A percentile compares a stretch with the other conserved stretches of the same genome.
Evolutionary conservation across 2,329 filamentous ascomycete genomes (phyloP).

Genomic region (Xylaria sp.): DNA sequence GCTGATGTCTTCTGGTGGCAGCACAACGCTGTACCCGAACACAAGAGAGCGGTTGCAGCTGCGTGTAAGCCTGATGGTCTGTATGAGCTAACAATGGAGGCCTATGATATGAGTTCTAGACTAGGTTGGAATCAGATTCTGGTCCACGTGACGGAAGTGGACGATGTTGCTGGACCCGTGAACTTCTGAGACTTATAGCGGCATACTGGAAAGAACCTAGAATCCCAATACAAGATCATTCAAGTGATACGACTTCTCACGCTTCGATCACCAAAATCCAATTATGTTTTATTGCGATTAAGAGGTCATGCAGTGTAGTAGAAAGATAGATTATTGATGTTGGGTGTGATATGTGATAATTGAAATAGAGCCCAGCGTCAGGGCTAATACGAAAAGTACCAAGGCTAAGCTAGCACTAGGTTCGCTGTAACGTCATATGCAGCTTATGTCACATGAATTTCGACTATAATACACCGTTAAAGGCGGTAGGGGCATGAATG

Average conservation of each 20-base stretch:
- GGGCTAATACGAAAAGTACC: too few species aligned
- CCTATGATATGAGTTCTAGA: slow-evolving; percentile 35
- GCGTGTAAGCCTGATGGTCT: slow-evolving; percentile 21
- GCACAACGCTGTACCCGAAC: slow-evolving; percentile 29
- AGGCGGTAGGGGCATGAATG: not conserved
- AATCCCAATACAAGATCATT: too few species aligned
- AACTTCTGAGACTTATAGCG: slow-evolving; percentile 40
- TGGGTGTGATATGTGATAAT: too few species aligned
- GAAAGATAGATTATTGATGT: too few species aligned
- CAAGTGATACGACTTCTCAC: too few species aligned
- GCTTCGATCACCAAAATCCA: too few species aligned
- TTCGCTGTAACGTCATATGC: not conserved
- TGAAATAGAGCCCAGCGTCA: too few species aligned
- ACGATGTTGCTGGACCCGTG: slow-evolving; percentile 42
- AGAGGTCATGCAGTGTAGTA: too few species aligned
- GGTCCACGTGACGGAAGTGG: slow-evolving; percentile 39
- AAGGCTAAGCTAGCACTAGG: too few species aligned
- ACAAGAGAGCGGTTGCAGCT: slow-evolving; percentile 29
- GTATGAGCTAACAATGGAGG: slow-evolving; percentile 36
- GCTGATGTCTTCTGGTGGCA: slow-evolving; percentile 41
- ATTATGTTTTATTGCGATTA: too few species aligned
- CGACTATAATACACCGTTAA: not conserved
- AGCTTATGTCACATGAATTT: not conserved
- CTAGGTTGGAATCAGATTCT: slow-evolving; percentile 43
- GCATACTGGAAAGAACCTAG: not conserved